Percentiles rank a stretch among this genome's conserved stretches.
phyloP scores from a whole-genome alignment of 2,329 filamentous ascomycete genomes.

The Hysterium pulicare region DNA sequence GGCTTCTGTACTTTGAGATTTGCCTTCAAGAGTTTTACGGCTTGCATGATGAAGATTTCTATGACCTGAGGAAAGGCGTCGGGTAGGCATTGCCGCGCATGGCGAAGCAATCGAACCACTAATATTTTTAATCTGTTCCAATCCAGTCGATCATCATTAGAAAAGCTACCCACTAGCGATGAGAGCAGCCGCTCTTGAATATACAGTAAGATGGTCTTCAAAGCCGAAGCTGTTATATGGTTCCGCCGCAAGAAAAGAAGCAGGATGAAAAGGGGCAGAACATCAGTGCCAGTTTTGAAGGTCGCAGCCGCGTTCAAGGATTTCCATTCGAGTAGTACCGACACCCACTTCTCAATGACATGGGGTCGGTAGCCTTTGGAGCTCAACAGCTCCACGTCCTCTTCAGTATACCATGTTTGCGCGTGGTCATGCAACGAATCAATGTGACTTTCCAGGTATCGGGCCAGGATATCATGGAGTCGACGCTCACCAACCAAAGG shows the following conservation, averaged over 20 bases:
- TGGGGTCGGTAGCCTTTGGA: conserved; percentile 14
- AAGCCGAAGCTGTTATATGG: conserved; percentile 16
- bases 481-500: neutral
- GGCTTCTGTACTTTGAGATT: conserved; percentile 1
- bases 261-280: conserved; percentile 29
- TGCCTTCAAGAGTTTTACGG: conserved; percentile 13
- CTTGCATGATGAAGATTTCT: conserved; percentile 23
- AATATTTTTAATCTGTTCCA: conserved; percentile 26
- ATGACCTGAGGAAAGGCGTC: conserved; percentile 31
- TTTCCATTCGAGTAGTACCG: conserved; percentile 14
- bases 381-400: conserved; percentile 19
- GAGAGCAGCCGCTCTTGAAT: conserved; percentile 13
- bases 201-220: conserved; percentile 24
- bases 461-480: neutral
- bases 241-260: conserved; percentile 30
- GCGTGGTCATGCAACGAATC: too few relatives aligned
- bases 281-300: conserved; percentile 12
- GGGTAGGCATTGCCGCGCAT: conserved; percentile 28
- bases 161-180: neutral
- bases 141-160: conserved; percentile 10
- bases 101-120: conserved; percentile 23
- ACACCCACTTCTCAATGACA: conserved; percentile 23
- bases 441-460: conserved; percentile 6
- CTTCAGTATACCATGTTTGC: conserved; percentile 7
- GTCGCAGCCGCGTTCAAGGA: conserved; percentile 17